Evolutionary conservation across 345 rosid species (phyloP), one percentile per base, ranked within the genome.

Genomic region (Cochlearia excelsa): DNA sequence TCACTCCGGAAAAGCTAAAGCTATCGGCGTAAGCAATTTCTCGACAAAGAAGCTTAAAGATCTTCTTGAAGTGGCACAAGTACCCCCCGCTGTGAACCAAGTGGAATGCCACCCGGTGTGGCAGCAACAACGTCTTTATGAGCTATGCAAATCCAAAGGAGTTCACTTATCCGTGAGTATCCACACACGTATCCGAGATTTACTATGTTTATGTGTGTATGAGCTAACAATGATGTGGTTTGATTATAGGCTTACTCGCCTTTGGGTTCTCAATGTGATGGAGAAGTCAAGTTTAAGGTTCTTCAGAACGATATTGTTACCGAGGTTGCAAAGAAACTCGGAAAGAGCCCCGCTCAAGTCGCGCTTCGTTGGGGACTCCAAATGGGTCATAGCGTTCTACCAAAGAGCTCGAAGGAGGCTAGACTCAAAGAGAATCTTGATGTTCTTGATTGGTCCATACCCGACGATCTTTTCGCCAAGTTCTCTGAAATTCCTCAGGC

Each of bases 341-440:
- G 87, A 38, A 82, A 50, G 62, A 59, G 77, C 37, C 71, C 84
- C 1, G 87, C 91, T 34, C 81, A 84, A 73, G 82, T 82, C 10
- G 82, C 84, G 44, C 74, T 80, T 0, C 85, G 82, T 0, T 84
- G 91, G 91, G 91, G 82, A 23, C 69, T 82, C n/a, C 85, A 82
- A 66, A 66, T 55, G 71, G 87, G 85, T 44, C 81, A 80, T 33
- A 84, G 85, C 54, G 84, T 82, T 3, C 48, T 82, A n/a, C 82
- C 87, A n/a, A 84, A 84, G 71, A 84, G 84, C 60, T 74, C 77
- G 2, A 78, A 51, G 57, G 79, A 74, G 65, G 62, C 67, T 4
- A 69, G 85, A 50, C 80, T 84, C 53, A 43, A 33, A 27, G 75
- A 77, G 11, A 82, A 85, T 55, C 51, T 70, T 5, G 77, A 77